Base-by-base conservation (phyloP, 257 asterid genomes). In the Nyctanthes arbortristis region DNA sequence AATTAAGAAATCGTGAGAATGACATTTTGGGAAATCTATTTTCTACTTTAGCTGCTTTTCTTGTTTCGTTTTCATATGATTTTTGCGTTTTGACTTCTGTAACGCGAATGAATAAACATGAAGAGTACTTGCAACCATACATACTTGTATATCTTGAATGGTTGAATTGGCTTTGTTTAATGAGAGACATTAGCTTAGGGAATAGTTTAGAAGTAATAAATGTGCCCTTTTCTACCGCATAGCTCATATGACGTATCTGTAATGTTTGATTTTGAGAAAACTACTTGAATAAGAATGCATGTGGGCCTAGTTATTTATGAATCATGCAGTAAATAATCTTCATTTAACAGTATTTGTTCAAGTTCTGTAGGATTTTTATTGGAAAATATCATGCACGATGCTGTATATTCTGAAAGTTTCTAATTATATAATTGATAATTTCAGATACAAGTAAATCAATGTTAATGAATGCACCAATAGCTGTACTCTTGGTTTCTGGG, bases 401-500 rank as follows among this genome's bases (percentile, higher is more conserved):
- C 25, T 35, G 22, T 35, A 43, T 43, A 25, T 34, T 70, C 47
- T 24, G 3, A 4, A 16, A 20, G 25, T 69, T 65, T 30, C 35
- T 59, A 24, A 68, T 61, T 72, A n/a, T 55, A 56, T 34, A 56
- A 47, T 47, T 77, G 45, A 74, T 54, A 28, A 11, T 72, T 79
- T 79, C 92, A 92, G 96, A 89, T 66, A 88, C 96, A 34, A 89
- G 98, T 80, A 92, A 90, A 81, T 88, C 92, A 24, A 89, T 92
- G 94, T 79, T 94, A 81, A 83, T 88, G 95, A 92, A 92, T 77
- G 32, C 84, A 64, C 96, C 98, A 10, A 79, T 92, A 67, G 96
- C 93, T 12, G 16, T 92, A 57, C 89, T 92, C 66, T 61, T 92
- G 77, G 94, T 92, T 74, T 77, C 79, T 78, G 96, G 96, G 62